Percentiles rank a stretch among this genome's conserved stretches.
Conservation (phyloP, 208 protist species). For the Leishmania aethiopica region DNA sequence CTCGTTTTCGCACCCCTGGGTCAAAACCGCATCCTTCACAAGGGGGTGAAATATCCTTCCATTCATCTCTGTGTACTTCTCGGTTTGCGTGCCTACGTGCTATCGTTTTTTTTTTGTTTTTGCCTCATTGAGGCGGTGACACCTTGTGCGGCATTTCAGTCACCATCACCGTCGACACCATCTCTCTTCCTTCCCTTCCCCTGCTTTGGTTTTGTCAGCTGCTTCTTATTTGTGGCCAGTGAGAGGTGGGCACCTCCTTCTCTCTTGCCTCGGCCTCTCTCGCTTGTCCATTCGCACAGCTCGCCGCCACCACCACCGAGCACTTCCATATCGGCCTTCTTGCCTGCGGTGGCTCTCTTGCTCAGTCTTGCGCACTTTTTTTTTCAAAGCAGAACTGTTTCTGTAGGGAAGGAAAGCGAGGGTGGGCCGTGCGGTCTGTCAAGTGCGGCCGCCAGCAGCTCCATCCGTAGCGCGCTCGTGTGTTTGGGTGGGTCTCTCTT, state of each 20-base stretch:
- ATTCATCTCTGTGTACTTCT: neutral
- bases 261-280: neutral
- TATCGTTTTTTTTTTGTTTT: neutral
- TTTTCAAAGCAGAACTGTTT: neutral
- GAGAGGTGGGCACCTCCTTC: neutral
- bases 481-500: neutral
- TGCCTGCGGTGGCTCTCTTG: neutral
- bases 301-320: neutral
- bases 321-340: neutral
- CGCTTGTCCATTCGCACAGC: neutral
- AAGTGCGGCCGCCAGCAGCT: neutral
- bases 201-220: neutral
- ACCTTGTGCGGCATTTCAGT: neutral
- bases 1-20: neutral
- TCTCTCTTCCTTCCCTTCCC: neutral
- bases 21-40: neutral
- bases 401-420: neutral
- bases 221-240: neutral
- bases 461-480: neutral
- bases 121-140: neutral
- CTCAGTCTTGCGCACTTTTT: neutral
- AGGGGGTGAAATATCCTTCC: neutral
- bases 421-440: neutral
- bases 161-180: neutral
- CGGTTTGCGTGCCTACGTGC: neutral